Evolutionary conservation across 768 basidiomycete genomes (phyloP).

Genomic region (Cystofilobasidium bisporidii): DNA sequence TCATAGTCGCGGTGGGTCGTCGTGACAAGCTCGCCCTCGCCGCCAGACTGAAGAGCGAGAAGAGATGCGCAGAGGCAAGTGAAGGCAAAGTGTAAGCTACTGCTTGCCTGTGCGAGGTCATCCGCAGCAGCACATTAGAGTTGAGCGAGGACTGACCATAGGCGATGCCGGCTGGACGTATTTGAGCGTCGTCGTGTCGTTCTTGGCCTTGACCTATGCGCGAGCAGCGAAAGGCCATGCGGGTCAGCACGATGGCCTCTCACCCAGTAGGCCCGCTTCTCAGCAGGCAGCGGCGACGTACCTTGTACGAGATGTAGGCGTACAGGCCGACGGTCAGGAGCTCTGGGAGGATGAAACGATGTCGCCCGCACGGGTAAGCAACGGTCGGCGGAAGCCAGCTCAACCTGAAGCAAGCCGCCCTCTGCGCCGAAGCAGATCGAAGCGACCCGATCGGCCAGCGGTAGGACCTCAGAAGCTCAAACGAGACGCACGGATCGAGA

Average conservation of each 20-base stretch:
- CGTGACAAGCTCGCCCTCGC: conserved; percentile 63
- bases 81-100: no score
- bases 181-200: conserved; percentile 91
- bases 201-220: conserved; percentile 91
- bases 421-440: no score
- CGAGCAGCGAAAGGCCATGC: no score
- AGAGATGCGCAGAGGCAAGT: no score
- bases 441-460: no score
- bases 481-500: conserved; percentile 54
- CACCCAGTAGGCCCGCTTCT: no score
- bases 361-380: no score
- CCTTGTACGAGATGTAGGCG: conserved; percentile 27
- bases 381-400: background rate
- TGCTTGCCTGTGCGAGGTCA: no score
- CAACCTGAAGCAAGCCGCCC: no score
- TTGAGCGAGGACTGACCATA: conserved; percentile 14
- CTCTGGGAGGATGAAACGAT: conserved; percentile 11
- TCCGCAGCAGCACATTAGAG: no score
- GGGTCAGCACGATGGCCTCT: no score
- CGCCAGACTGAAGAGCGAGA: conserved; percentile 31
- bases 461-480: no score
- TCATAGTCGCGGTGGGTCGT: conserved; percentile 93
- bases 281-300: background rate
- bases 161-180: conserved; percentile 54
- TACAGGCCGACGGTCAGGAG: conserved; percentile 23